These are phyloP conservation scores for Physaria fendleri DNA, from an alignment of 345 rosid species.

Conservation along the genomic window DNA sequence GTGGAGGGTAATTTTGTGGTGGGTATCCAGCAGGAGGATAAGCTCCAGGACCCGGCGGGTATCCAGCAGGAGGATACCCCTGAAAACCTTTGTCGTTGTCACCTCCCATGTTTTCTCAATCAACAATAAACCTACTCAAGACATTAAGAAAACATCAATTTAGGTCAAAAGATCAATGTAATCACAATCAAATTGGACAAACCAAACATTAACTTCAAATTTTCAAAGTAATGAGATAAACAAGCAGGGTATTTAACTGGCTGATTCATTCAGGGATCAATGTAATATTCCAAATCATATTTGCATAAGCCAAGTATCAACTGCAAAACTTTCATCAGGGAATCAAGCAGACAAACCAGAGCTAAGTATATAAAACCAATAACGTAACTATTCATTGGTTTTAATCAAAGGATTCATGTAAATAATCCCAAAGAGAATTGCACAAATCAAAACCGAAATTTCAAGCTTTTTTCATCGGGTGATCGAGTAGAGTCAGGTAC, in stretches of 20 bases:
- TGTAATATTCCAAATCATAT: neutral
- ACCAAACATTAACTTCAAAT: neutral
- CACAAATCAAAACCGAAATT: neutral
- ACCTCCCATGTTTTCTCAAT: slow-evolving; percentile 31
- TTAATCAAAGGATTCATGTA: neutral
- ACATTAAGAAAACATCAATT: neutral
- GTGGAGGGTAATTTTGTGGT: slow-evolving; percentile 34
- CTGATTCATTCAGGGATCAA: neutral
- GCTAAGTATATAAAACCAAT: neutral
- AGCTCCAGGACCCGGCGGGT: slow-evolving; percentile 9
- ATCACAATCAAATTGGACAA: neutral
- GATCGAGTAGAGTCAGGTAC: neutral
- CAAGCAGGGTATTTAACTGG: neutral
- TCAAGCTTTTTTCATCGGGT: neutral
- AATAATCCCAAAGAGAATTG: neutral
- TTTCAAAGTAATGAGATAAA: neutral
- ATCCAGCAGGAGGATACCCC: slow-evolving; percentile 25
- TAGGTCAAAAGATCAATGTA: neutral
- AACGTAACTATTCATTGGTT: neutral
- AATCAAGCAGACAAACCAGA: neutral
- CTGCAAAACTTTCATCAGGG: neutral
- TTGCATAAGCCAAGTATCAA: neutral
- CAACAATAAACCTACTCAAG: neutral
- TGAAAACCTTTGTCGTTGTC: slow-evolving; percentile 30
- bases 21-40: slow-evolving; percentile 26